Conservation (phyloP, 768 basidiomycete species). For the Collybiopsis confluens region DNA sequence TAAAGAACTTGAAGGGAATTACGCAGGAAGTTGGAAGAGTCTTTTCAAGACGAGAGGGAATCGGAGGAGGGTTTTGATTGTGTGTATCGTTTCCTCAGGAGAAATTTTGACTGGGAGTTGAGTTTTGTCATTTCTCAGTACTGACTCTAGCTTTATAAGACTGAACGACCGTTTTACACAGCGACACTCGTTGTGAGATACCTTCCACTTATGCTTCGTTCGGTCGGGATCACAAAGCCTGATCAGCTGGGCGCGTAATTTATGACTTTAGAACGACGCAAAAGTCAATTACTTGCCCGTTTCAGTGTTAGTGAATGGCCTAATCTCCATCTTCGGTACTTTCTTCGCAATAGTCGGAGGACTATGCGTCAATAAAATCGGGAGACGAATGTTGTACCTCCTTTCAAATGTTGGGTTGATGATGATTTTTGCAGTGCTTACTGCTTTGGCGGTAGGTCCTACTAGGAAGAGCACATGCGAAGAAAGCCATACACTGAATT, state of each 20-base stretch:
- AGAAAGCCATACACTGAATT: too few species aligned
- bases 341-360: constrained; percentile 45
- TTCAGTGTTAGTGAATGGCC: constrained; percentile 47
- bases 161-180: too few species aligned
- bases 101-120: constrained; percentile 56
- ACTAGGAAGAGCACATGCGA: too few species aligned
- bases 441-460: constrained; percentile 38
- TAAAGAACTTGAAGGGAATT: constrained; percentile 34
- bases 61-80: constrained; percentile 46
- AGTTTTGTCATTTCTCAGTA: too few species aligned
- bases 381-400: constrained; percentile 49
- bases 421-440: constrained; percentile 44
- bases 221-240: constrained; percentile 28
- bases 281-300: too few species aligned
- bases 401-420: constrained; percentile 35
- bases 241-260: constrained; percentile 3
- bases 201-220: constrained; percentile 13
- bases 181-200: too few species aligned
- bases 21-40: constrained; percentile 36
- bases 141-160: too few species aligned
- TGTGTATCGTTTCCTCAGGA: constrained; percentile 56
- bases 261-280: too few species aligned
- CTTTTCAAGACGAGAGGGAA: constrained; percentile 49
- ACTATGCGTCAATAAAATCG: constrained; percentile 43
- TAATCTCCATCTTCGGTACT: constrained; percentile 57